Evolutionary conservation across 2,329 filamentous ascomycete genomes (phyloP).

Genomic region (Boeremia lycopersici): DNA sequence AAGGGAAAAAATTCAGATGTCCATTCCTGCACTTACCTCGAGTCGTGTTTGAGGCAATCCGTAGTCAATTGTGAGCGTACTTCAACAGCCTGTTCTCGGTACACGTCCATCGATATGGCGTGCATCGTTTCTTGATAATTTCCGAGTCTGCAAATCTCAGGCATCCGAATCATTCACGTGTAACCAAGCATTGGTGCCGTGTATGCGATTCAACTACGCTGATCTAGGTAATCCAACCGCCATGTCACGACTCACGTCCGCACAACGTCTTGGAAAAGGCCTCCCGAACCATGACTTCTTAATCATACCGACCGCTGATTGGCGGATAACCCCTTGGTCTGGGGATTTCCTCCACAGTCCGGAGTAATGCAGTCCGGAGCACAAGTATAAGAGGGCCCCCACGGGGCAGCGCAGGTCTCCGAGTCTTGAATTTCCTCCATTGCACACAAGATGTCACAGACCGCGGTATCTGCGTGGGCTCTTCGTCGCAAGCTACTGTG

Average conservation of each 20-base stretch:
- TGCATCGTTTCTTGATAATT: background rate
- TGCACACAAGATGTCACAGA: conserved; percentile 4
- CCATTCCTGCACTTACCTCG: background rate
- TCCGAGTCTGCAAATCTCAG: background rate
- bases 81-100: background rate
- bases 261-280: background rate
- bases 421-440: background rate
- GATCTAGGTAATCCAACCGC: conserved; percentile 14
- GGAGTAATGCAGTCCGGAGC: conserved; percentile 15
- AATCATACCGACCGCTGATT: conserved; percentile 12
- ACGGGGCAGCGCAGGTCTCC: conserved; percentile 3
- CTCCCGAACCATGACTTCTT: conserved; percentile 12
- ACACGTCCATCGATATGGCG: background rate
- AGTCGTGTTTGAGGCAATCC: background rate
- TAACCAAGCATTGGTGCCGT: background rate
- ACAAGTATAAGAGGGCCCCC: conserved; percentile 16
- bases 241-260: conserved; percentile 5
- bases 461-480: conserved; percentile 16
- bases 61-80: background rate
- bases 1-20: background rate
- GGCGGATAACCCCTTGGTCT: conserved; percentile 6
- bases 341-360: conserved; percentile 18
- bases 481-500: conserved; percentile 15
- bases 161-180: background rate
- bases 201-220: conserved; percentile 8